Evolutionary conservation across 306 rosid genomes (phyloP).

Genomic region (Arachis stenosperma): DNA sequence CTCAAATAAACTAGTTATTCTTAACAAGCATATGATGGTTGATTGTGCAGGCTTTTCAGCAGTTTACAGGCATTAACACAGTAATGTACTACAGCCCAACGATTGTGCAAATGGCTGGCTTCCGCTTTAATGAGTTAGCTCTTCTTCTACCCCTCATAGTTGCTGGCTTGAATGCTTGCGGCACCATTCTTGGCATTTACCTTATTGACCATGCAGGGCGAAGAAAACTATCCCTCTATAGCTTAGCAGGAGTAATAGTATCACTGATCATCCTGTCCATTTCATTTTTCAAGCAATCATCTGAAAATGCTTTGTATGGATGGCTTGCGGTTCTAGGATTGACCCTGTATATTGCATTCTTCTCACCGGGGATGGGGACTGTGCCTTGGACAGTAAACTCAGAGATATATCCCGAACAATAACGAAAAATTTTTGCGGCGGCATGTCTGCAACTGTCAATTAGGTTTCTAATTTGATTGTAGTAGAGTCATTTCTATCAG

Average conservation of each 20-base stretch:
- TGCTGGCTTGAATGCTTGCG: conserved; percentile 81
- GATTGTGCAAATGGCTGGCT: conserved; percentile 95
- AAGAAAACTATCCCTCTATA: conserved; percentile 63
- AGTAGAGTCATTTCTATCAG: conserved; percentile 70
- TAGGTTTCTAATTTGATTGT: conserved; percentile 91
- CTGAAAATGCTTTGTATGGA: conserved; percentile 54
- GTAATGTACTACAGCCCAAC: conserved; percentile 99
- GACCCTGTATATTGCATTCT: conserved; percentile 69
- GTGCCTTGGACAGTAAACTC: conserved; percentile 98
- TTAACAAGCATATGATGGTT: too few relatives aligned
- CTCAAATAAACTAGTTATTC: too few relatives aligned
- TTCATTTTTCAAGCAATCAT: conserved; percentile 60
- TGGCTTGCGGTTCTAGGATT: conserved; percentile 78
- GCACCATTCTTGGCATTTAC: conserved; percentile 81
- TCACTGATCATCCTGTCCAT: conserved; percentile 65
- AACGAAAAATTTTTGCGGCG: conserved; percentile 81
- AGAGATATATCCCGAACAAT: conserved; percentile 86
- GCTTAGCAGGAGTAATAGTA: conserved; percentile 74
- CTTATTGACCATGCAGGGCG: conserved; percentile 83
- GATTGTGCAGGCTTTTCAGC: conserved; percentile 82
- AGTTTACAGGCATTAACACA: conserved; percentile 93
- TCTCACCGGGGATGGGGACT: conserved; percentile 93
- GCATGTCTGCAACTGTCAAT: conserved; percentile 91
- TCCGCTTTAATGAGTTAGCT: conserved; percentile 72
- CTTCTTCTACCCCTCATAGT: conserved; percentile 78